Base-by-base conservation (phyloP, 306 rosid genomes). In the Prunus mira region DNA sequence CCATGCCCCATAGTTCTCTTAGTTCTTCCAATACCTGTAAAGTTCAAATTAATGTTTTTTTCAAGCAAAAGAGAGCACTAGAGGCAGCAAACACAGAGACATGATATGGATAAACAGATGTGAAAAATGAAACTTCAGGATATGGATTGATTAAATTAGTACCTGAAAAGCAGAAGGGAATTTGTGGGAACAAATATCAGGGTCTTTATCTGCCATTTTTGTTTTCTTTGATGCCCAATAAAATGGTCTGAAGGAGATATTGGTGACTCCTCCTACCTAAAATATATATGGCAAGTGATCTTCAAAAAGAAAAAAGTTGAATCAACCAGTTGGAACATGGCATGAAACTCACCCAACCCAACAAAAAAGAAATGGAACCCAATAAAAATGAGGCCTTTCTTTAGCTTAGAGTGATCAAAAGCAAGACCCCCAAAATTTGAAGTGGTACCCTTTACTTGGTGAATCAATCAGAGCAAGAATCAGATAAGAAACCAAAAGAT, bases 1-100 rank as follows among this genome's bases (percentile, higher is more conserved):
- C 93, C 91, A 95, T 84, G 51, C 87, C 19, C 97, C 93, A 90
- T 2, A 95, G 92, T 50, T 92, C 97, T 73, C 78, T 87, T n/a
- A 90, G 68, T 70, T 95, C 97, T 69, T 90, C 96, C 30, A 84
- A 69, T 6, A 92, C 89, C 98, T 93, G 85, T 14, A 14, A 68
- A 67, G 41, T 15, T 54, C 17, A 76, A 38, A 38, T 38, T 38
- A 38, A 1, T 1, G 43, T 38, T 38, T 38, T 38, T 38, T 38
- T 38, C 43, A 38, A 38, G 43, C 43, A 38, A 38, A 6, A 38
- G 43, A 6, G 43, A 38, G 43, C 12, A 22, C 13, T 6, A 4
- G 25, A 47, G 43, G 27, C 9, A 50, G 2, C 0, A 61, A 67
- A 3, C 60, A 3, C 54, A 13, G 20, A 62, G 43, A 46, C 43